These are phyloP conservation scores for Naganishia liquefaciens DNA, from an alignment of 1,284 basidiomycete species.

Conservation along the genomic window DNA sequence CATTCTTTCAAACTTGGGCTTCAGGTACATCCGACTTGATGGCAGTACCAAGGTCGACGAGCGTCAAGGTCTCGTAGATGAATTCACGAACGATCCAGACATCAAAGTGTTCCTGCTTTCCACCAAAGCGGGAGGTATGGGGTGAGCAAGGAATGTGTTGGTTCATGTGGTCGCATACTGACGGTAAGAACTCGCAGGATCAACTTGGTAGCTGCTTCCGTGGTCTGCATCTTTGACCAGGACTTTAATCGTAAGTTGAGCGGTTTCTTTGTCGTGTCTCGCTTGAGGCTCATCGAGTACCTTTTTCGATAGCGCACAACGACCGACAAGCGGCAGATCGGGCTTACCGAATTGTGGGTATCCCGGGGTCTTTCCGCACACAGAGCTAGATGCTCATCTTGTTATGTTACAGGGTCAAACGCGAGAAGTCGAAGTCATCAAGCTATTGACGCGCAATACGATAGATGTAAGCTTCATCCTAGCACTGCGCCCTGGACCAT, in stretches of 20 bases:
- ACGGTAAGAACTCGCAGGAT: slow-evolving; percentile 59
- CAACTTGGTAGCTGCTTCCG: slow-evolving; percentile 86
- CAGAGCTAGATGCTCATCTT: slow-evolving; percentile 4
- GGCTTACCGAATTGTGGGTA: slow-evolving; percentile 83
- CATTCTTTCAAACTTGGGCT: slow-evolving; percentile 73
- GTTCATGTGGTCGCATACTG: background rate
- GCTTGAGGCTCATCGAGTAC: background rate
- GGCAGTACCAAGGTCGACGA: slow-evolving; percentile 93
- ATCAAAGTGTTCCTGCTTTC: slow-evolving; percentile 93
- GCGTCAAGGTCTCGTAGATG: slow-evolving; percentile 89
- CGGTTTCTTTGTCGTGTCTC: slow-evolving; percentile 58
- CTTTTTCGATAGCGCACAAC: slow-evolving; percentile 56
- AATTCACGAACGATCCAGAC: slow-evolving; percentile 90
- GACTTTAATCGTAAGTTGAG: slow-evolving; percentile 76
- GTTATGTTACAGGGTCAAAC: slow-evolving; percentile 47
- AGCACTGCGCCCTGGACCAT: background rate
- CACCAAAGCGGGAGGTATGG: slow-evolving; percentile 79
- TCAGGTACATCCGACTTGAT: slow-evolving; percentile 84
- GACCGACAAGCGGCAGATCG: slow-evolving; percentile 97
- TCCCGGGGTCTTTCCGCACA: background rate
- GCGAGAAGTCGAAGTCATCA: slow-evolving; percentile 64
- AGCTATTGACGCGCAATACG: slow-evolving; percentile 85
- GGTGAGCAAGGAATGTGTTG: slow-evolving; percentile 39
- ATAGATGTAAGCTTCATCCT: slow-evolving; percentile 64
- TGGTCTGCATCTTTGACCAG: slow-evolving; percentile 95